Conservation (phyloP, 2,329 filamentous ascomycete species). For the Blastomyces silverae region DNA sequence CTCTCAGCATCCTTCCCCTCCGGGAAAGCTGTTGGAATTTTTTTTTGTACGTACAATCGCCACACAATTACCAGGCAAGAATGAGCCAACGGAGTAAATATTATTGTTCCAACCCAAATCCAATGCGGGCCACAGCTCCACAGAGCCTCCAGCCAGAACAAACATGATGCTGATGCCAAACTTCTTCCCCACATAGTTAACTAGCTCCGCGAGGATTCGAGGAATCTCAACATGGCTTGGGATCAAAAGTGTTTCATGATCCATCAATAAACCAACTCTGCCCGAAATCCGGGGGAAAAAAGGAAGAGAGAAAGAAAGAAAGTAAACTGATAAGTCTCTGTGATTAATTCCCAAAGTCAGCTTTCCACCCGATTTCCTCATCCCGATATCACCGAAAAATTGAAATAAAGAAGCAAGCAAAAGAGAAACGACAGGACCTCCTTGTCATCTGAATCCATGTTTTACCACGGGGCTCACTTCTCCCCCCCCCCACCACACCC, state of each 20-base stretch:
- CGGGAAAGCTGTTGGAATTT: neutral
- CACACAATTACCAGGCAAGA: no score
- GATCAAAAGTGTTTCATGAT: neutral
- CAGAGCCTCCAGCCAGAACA: neutral
- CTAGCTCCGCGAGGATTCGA: neutral
- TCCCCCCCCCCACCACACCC: neutral
- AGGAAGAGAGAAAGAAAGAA: neutral
- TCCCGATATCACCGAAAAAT: neutral
- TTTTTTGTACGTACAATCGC: no score
- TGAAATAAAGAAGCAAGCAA: neutral
- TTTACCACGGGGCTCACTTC: no score
- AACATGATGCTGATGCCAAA: neutral
- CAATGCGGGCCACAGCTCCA: neutral
- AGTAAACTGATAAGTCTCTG: neutral
- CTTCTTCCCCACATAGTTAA: neutral
- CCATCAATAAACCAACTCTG: neutral
- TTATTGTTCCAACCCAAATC: neutral
- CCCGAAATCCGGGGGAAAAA: neutral
- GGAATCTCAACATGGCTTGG: neutral
- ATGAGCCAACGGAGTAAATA: neutral
- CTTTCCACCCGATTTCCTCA: neutral
- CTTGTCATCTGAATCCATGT: constrained; percentile 6
- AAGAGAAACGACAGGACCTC: neutral
- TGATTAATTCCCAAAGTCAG: neutral
- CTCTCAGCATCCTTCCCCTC: neutral